Evolutionary conservation across 169 alveolate species (phyloP), one percentile per base, ranked within the genome.

Genomic region (Plasmodium gaboni): DNA sequence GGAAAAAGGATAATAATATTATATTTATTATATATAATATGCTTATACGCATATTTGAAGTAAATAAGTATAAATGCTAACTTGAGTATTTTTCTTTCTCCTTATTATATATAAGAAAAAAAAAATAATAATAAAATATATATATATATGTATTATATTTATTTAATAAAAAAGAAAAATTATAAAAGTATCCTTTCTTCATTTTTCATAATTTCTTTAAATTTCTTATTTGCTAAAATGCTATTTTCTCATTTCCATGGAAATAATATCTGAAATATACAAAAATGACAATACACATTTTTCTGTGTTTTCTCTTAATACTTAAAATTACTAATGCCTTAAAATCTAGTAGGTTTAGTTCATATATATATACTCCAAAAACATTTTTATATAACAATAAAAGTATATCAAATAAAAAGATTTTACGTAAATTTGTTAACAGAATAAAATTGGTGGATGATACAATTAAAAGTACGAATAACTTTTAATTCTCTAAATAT

Each of bases 381-480:
- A 19, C 64, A 68, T 15, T 67, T 24, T n/a, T 32, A 51, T 12
- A 53, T 57, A 55, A 67, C 38, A 60, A 51, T 53, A 67, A 57
- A 46, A 15, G 17, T n/a, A 53, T 22, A 46, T 26, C 19, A 46
- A 38, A 55, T 60, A 60, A 48, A 17, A 48, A 17, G 38, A 10
- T 63, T 69, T 5, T 32, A 9, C 42, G 80, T 28, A 67, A 57
- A 22, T 60, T 28, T 80, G 24, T 65, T 32, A 59, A 51, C 63
- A 80, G 90, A 61, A 61, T 53, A 15, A 70, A 53, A 22, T 57
- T 69, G 32, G 73, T 85, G 3, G 92, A 85, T 55, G 72, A 85
- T 19, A 70, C 92, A 48, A 48, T 85, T 70, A 85, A 85, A 85
- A 70, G 92, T 85, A 85, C 8, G 8, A 32, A 24, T 19, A 60